Evolutionary conservation across 805 yeast genomes (phyloP), one percentile per base, ranked within the genome.

Genomic region (Hanseniaspora hatyaiensis): DNA sequence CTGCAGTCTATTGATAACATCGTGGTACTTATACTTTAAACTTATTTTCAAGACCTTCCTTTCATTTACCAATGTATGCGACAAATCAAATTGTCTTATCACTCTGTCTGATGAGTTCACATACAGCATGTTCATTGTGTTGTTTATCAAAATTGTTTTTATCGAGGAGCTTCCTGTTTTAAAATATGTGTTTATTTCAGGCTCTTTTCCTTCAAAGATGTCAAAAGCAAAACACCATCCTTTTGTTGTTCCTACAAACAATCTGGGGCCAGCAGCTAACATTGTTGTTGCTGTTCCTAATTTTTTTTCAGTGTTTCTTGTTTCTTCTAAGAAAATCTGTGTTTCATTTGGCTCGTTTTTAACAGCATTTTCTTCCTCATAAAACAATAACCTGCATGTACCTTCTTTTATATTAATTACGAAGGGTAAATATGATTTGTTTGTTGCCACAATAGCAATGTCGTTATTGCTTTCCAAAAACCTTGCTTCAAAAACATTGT

Each of bases 1-100:
- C 59, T 85, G 95, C 40, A 86, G 67, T 52, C 81, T 68, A 62
- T 86, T 88, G 30, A 88, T 94, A 40, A 85, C 85, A 61, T 88
- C 96, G 61, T 87, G 95, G 59, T 85, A 88, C 57, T 76, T 78
- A 58, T 83, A 89, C 54, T 81, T 88, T 5, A 80, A 66, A 48
- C 78, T 85, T 40, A 87, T 65, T 20, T 71, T 77, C 73, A 59
- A 65, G 15, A 23, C 22, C 12, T 12, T 16, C 4, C 47, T 26
- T 3, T 38, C 22, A 4, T 44, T 44, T 4, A 46, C 50, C 8
- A 45, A 50, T 8, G 41, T 45, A 8, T 53, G 20, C 1, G 20
- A 28, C 12, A 59, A 40, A 13, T 56, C 46, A 43, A 58, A 62
- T 59, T 83, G 92, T 48, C 92, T 65, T 18, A 82, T 78, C 12